These are phyloP conservation scores for Candida boidinii DNA, from an alignment of 805 yeast species.

Conservation along the genomic window DNA sequence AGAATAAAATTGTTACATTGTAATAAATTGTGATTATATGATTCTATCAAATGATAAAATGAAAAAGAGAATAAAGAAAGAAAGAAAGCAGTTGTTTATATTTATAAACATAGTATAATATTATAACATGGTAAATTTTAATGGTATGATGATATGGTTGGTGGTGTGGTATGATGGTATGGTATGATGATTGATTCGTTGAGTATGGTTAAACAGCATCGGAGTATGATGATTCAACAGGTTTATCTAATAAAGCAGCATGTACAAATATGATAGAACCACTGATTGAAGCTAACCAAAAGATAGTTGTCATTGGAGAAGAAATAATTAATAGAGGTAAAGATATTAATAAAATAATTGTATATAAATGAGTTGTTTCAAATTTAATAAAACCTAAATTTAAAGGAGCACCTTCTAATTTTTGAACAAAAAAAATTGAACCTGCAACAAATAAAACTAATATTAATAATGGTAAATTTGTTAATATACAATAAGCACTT, in stretches of 20 bases:
- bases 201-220: conserved; percentile 38
- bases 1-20: too few relatives aligned
- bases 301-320: conserved; percentile 77
- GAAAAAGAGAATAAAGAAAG: too few relatives aligned
- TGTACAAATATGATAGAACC: conserved; percentile 73
- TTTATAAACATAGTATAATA: too few relatives aligned
- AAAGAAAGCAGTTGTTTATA: too few relatives aligned
- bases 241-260: conserved; percentile 89
- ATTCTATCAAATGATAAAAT: too few relatives aligned
- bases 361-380: conserved; percentile 75
- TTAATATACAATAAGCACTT: conserved; percentile 75
- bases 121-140: too few relatives aligned
- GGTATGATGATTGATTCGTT: too few relatives aligned
- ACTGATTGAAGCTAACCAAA: conserved; percentile 90
- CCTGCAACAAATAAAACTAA: conserved; percentile 46
- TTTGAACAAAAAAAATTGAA: conserved; percentile 34
- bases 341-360: conserved; percentile 63
- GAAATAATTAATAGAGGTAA: conserved; percentile 55
- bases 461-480: conserved; percentile 73
- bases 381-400: conserved; percentile 43
- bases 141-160: too few relatives aligned
- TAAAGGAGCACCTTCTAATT: conserved; percentile 24
- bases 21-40: too few relatives aligned
- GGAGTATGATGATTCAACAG: conserved; percentile 89
- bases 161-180: too few relatives aligned